Percentiles rank a stretch among this genome's conserved stretches.
phyloP scores from a whole-genome alignment of 129 eudicot species.

The Saussurea involucrata region DNA sequence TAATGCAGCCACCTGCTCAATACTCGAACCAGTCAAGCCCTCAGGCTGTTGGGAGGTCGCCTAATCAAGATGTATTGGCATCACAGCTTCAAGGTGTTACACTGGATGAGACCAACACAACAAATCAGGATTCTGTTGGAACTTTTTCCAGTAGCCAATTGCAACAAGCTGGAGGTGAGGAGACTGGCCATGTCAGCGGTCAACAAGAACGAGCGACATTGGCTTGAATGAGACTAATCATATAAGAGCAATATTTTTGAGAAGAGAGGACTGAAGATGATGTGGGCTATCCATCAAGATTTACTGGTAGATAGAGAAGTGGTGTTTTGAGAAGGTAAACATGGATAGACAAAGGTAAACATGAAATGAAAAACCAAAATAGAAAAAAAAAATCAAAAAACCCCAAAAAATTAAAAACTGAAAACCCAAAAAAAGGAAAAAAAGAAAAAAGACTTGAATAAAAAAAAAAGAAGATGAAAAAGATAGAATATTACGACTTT shows the following conservation, averaged over 20 bases:
- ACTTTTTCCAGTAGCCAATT: not conserved
- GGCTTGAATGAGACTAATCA: conserved; percentile 20
- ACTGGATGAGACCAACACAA: conserved; percentile 21
- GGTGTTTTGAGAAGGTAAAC: conserved; percentile 15
- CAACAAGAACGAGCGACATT: conserved; percentile 12
- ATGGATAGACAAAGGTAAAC: conserved; percentile 27
- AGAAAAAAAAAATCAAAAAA: conserved; percentile 4
- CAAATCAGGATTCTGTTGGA: conserved; percentile 12
- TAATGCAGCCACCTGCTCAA: conserved; percentile 38
- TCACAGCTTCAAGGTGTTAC: conserved; percentile 35
- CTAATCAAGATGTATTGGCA: conserved; percentile 25
- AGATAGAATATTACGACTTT: conserved; percentile 13
- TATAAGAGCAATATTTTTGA: conserved; percentile 15
- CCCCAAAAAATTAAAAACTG: not conserved
- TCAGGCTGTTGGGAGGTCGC: conserved; percentile 20
- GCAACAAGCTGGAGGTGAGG: conserved; percentile 3
- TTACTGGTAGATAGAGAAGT: conserved; percentile 16
- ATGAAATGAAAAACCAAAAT: conserved; percentile 12
- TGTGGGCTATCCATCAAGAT: conserved; percentile 10
- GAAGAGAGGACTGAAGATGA: conserved; percentile 6
- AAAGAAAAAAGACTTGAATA: conserved; percentile 7
- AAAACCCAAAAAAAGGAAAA: not conserved
- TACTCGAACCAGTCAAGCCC: conserved; percentile 24
- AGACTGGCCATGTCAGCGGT: not conserved
- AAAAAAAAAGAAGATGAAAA: conserved; percentile 4